Evolutionary conservation across 495 filamentous ascomycete genomes (phyloP).

Genomic region (Oleoguttula mirabilis): DNA sequence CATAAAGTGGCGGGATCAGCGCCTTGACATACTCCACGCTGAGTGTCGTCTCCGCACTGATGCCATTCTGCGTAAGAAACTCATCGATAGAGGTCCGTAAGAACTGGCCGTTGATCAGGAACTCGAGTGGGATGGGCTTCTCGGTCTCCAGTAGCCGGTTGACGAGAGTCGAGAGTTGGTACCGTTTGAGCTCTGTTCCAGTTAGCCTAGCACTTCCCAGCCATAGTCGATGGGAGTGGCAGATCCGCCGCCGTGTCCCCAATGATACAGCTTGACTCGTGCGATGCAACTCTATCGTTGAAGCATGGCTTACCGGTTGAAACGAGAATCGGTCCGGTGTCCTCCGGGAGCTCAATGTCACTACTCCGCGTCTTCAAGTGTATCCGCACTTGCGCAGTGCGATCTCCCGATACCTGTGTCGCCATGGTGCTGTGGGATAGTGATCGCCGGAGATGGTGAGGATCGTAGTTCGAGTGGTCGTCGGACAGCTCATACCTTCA

Average conservation of each 20-base stretch:
- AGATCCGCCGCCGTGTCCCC: not conserved
- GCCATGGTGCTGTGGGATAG: too few relatives aligned
- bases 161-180: constrained; percentile 82
- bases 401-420: not conserved
- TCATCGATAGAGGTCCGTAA: constrained; percentile 79
- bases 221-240: too few relatives aligned
- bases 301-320: constrained; percentile 51
- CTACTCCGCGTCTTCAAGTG: constrained; percentile 46
- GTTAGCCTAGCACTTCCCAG: too few relatives aligned
- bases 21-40: constrained; percentile 88
- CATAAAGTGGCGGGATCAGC: constrained; percentile 71
- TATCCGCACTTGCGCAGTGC: constrained; percentile 42
- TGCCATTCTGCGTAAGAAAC: constrained; percentile 72
- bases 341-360: constrained; percentile 50
- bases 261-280: too few relatives aligned
- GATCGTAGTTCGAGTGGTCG: too few relatives aligned
- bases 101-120: constrained; percentile 84
- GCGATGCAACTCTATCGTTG: too few relatives aligned
- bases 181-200: constrained; percentile 70
- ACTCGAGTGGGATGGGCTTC: constrained; percentile 83
- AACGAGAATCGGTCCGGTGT: constrained; percentile 50
- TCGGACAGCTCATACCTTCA: too few relatives aligned
- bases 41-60: constrained; percentile 74
- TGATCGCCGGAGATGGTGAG: too few relatives aligned
- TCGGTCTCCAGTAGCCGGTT: constrained; percentile 77